Base-by-base conservation (phyloP, 2,329 filamentous ascomycete genomes). In the Nigrospora oryzae region DNA sequence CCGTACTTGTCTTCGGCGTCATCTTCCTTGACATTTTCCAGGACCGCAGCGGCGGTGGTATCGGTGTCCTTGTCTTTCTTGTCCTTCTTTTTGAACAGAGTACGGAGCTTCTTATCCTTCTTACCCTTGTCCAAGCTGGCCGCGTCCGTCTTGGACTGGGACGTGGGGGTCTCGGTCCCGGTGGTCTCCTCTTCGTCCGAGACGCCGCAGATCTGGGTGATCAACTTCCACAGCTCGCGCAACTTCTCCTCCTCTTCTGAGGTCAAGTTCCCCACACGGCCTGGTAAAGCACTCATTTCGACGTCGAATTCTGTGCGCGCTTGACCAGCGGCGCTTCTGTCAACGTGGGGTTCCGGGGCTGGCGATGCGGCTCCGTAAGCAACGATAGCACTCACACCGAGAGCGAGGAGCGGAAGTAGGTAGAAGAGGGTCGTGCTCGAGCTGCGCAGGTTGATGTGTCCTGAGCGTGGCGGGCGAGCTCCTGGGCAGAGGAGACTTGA, bases 1-100 rank as follows among this genome's bases (percentile, higher is more conserved):
- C 89, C 90, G 62, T 94, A 91, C 69, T 97, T 98, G 69, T 98
- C 93, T 46, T 96, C 86, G 4, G 71, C 69, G 12, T 81, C 76
- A 19, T 69, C 63, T 44, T 61, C 67, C 51, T 66, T 71, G 38
- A 65, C 53, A 3, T 64, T 60, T 15, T 65, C 62, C 33, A 68
- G 62, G 6, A 64, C 57, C 7, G 67, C 59, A 4, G 63, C 58
- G 28, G 64, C 60, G 23, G 63, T 55, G 8, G 59, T 49, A n/a
- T 61, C 52, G 15, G 61, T 59, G 15, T 74, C 69, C 46, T 75
- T 75, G 38, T 74, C 70, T 54, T 82, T 81, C 56, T 78, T 77
- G 36, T 68, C 62, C 54, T 75, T 79, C 52, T 77, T 74, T 52
- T 78, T 75, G 60, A 93, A 91, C 15, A 91, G 65, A 31, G 75